A percentile compares a stretch with the other conserved stretches of the same genome.
Conservation (phyloP, 257 asterid species). For the Verbascum thapsus region DNA sequence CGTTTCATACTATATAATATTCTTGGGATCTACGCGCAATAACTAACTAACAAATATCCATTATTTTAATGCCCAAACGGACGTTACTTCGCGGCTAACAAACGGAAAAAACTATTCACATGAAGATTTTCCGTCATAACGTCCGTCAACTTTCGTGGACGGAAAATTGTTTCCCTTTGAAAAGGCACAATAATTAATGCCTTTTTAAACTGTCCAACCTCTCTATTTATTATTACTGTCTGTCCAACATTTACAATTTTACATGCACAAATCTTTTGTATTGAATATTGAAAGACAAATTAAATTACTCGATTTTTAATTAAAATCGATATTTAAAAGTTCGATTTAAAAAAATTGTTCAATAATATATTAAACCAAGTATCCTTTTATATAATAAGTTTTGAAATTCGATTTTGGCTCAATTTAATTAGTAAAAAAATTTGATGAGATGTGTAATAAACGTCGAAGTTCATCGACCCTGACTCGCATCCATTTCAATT, state of each 20-base stretch:
- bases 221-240: slow-evolving; percentile 35
- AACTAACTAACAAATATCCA: not conserved
- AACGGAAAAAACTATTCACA: too few species aligned
- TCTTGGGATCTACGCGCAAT: slow-evolving; percentile 2
- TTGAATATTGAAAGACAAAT: too few species aligned
- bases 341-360: too few species aligned
- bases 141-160: not conserved
- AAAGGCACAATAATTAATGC: slow-evolving; percentile 21
- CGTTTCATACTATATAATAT: not conserved
- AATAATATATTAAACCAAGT: too few species aligned
- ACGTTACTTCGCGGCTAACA: not conserved
- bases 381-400: too few species aligned
- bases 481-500: too few species aligned
- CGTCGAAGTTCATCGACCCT: too few species aligned
- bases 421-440: too few species aligned
- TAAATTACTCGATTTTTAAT: too few species aligned
- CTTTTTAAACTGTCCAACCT: slow-evolving; percentile 28
- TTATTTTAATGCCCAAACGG: not conserved
- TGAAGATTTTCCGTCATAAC: not conserved
- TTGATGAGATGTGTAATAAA: too few species aligned
- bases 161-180: not conserved
- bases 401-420: too few species aligned
- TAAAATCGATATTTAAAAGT: too few species aligned
- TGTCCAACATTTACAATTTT: not conserved
- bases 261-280: not conserved